Evolutionary conservation across 2,329 filamentous ascomycete species (phyloP).

Genomic region (Apiospora malaysiana): DNA sequence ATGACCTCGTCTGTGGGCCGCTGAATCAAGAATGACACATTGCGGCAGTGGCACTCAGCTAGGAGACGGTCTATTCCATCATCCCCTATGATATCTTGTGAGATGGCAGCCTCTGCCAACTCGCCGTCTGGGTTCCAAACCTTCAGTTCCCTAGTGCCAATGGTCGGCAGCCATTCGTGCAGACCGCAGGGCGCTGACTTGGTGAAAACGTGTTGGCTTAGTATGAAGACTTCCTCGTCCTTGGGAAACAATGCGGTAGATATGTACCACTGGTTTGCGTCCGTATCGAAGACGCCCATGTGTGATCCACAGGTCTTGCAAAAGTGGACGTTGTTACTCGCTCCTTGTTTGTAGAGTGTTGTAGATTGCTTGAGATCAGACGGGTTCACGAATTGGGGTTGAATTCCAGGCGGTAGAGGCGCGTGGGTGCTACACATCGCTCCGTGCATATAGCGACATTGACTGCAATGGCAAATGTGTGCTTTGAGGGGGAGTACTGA

Average conservation of each 20-base stretch:
- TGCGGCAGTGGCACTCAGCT: conserved; percentile 52
- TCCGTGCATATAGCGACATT: conserved; percentile 21
- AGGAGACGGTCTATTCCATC: conserved; percentile 48
- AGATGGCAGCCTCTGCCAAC: not conserved
- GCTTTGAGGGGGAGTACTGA: conserved; percentile 20
- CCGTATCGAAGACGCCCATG: conserved; percentile 19
- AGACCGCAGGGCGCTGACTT: conserved; percentile 22
- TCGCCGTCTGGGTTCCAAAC: conserved; percentile 22
- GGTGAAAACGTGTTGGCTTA: conserved; percentile 21
- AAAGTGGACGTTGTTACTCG: conserved; percentile 2
- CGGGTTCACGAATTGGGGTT: conserved; percentile 18
- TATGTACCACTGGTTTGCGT: conserved; percentile 21
- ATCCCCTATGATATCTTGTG: conserved; percentile 38
- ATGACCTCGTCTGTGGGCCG: conserved; percentile 43
- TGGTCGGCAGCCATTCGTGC: conserved; percentile 24
- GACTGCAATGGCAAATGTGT: conserved; percentile 23
- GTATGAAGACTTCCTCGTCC: conserved; percentile 21
- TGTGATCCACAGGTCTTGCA: conserved; percentile 25
- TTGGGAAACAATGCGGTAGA: conserved; percentile 22
- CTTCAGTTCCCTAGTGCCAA: conserved; percentile 22
- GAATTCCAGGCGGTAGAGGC: not conserved
- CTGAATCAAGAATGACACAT: conserved; percentile 51
- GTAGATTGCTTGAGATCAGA: conserved; percentile 20
- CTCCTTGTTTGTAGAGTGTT: not conserved
- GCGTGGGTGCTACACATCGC: conserved; percentile 21